Conservation (phyloP, 1,284 basidiomycete genomes). For the Microbotryum saponariae region DNA sequence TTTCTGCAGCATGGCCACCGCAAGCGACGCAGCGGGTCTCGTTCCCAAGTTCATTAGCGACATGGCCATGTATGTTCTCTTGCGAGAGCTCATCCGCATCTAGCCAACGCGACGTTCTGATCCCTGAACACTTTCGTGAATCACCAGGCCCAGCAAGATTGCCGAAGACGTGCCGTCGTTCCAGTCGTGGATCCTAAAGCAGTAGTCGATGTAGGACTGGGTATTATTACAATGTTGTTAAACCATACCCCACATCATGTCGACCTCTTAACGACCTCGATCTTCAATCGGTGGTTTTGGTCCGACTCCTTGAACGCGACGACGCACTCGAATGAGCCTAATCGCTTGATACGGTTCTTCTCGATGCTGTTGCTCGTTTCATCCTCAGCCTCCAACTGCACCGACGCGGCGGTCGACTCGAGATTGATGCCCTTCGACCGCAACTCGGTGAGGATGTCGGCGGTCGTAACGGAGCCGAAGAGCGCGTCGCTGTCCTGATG, state of each 20-base stretch:
- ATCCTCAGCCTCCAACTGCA: conserved; percentile 7
- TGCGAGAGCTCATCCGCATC: neutral
- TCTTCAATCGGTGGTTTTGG: conserved; percentile 1
- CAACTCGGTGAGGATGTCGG: conserved; percentile 12
- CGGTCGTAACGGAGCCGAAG: conserved; percentile 24
- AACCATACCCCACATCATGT: no score
- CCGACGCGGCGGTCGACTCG: conserved; percentile 8
- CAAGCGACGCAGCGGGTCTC: conserved; percentile 18
- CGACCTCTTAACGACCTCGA: conserved; percentile 11
- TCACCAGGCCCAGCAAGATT: conserved; percentile 22
- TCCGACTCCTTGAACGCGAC: conserved; percentile 11
- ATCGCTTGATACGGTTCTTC: conserved; percentile 24
- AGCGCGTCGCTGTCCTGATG: conserved; percentile 12
- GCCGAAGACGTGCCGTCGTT: conserved; percentile 27
- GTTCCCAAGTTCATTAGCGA: conserved; percentile 22
- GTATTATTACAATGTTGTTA: no score
- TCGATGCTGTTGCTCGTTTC: conserved; percentile 3
- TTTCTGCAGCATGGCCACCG: conserved; percentile 17
- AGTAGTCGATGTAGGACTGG: no score
- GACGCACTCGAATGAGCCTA: conserved; percentile 13
- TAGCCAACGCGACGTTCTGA: neutral
- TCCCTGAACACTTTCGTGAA: neutral
- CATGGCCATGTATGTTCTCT: conserved; percentile 4
- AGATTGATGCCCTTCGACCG: conserved; percentile 3
- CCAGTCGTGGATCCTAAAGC: conserved; percentile 14